These are phyloP conservation scores for Fusarium compactum DNA, from an alignment of 2,329 filamentous ascomycete species.

Conservation along the genomic window DNA sequence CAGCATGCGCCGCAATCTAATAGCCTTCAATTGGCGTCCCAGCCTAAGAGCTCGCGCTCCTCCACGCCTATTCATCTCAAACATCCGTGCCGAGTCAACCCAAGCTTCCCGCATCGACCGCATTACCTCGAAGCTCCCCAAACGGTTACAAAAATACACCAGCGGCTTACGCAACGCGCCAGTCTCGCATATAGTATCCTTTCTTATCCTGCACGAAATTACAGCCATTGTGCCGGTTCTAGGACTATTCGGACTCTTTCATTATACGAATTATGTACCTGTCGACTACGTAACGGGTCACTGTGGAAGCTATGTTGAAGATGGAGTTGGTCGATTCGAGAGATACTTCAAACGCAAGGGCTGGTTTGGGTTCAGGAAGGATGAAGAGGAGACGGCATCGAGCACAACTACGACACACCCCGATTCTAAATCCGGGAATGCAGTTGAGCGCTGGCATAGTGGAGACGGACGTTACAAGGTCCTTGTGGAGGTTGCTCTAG, in stretches of 20 bases:
- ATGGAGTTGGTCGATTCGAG: slow-evolving; percentile 80
- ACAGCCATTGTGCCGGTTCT: slow-evolving; percentile 87
- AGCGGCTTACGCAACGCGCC: slow-evolving; percentile 79
- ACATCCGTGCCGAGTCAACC: slow-evolving; percentile 46
- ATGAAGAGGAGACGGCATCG: slow-evolving; percentile 35
- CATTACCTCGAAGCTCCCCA: slow-evolving; percentile 69
- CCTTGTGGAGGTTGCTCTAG: slow-evolving; percentile 81
- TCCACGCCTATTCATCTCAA: slow-evolving; percentile 9
- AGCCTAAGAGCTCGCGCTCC: slow-evolving; percentile 26
- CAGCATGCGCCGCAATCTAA: slow-evolving; percentile 46
- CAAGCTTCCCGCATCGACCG: slow-evolving; percentile 56
- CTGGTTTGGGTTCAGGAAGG: slow-evolving; percentile 76
- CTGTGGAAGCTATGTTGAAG: slow-evolving; percentile 64
- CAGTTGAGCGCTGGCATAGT: slow-evolving; percentile 53
- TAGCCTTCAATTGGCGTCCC: slow-evolving; percentile 41
- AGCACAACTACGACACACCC: slow-evolving; percentile 4
- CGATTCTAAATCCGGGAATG: slow-evolving; percentile 44
- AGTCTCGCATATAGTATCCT: slow-evolving; percentile 84
- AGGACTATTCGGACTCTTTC: slow-evolving; percentile 80
- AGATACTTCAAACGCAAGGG: slow-evolving; percentile 81
- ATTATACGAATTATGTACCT: slow-evolving; percentile 82
- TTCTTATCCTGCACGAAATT: slow-evolving; percentile 90
- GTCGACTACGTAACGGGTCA: slow-evolving; percentile 62
- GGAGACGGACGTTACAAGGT: slow-evolving; percentile 65
- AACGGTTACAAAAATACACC: slow-evolving; percentile 76